Evolutionary conservation across 75 land plant species (phyloP), one percentile per base, ranked within the genome.

Genomic region (Cupressus sempervirens): DNA sequence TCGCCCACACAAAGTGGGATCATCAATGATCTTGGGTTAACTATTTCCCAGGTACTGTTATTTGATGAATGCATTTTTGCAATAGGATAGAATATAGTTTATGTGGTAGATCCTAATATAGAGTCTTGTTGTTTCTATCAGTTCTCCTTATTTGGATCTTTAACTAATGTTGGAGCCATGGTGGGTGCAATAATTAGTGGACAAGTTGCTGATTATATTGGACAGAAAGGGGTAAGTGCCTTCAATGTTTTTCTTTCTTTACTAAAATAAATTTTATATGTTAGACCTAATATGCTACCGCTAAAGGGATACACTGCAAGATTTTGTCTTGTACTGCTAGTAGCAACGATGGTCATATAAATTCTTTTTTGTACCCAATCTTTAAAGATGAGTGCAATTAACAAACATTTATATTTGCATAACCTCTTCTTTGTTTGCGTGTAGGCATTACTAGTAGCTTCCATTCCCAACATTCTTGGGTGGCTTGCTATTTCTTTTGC

Each of bases 151-250:
- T 96, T 95, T 88, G 98, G 96, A 67, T 96, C 98, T 18, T 89
- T 96, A 18, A 86, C 93, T 10, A 96, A 95, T 84, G 96, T 94
- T 8, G 98, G 98, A 4, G 97, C 96, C 58, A 96, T 96, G 98
- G 90, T 94, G 84, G 98, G 98, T 5, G 98, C 98, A 7, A 95
- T 96, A 53, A 85, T 94, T 34, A 95, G 98, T 84, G 98, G 98
- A 29, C 97, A 93, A 83, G 89, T 96, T 80, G 91, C 97, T 13
- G 98, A 96, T 68, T 91, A 93, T 86, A 89, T 96, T 84, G 98
- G 98, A 18, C 91, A 97, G 12, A 94, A 94, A 93, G 95, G 96
- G 92, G 98, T 96, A 86, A 48, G 83, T 34, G 80, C n/a, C 53
- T 50, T 82, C 52, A 30, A 48, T 82, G n/a, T 30, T 82, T 68